These are phyloP conservation scores for Wickerhamiella shivajii DNA, from an alignment of 805 yeast species.

Conservation along the genomic window DNA sequence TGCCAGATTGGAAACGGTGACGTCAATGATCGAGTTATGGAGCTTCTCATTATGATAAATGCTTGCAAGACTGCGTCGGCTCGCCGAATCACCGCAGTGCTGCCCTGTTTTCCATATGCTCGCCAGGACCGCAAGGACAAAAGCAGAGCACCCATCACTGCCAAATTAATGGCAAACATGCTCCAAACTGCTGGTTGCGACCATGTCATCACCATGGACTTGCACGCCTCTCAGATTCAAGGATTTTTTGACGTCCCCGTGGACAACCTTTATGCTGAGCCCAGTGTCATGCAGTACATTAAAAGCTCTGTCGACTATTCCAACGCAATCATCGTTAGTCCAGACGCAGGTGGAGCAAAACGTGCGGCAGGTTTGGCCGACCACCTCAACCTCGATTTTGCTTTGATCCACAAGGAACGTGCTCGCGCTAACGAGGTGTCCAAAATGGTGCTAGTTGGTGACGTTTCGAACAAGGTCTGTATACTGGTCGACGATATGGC, in stretches of 20 bases:
- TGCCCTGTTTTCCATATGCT: constrained; percentile 95
- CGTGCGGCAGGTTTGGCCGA: constrained; percentile 97
- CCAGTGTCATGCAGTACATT: constrained; percentile 74
- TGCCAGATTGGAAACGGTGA: constrained; percentile 73
- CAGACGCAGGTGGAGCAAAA: constrained; percentile 99
- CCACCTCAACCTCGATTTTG: constrained; percentile 80
- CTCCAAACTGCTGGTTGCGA: constrained; percentile 91
- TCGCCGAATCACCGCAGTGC: constrained; percentile 82
- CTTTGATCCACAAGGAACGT: constrained; percentile 93
- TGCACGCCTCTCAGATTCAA: constrained; percentile 96
- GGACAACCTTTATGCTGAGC: constrained; percentile 93
- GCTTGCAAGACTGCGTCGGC: constrained; percentile 95
- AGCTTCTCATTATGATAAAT: constrained; percentile 74
- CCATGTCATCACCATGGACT: constrained; percentile 93
- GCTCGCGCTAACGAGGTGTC: constrained; percentile 93
- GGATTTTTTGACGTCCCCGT: constrained; percentile 95
- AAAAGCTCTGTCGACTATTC: constrained; percentile 43
- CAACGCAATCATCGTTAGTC: constrained; percentile 73
- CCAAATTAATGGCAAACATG: constrained; percentile 86
- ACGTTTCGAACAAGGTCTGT: constrained; percentile 74
- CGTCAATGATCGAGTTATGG: constrained; percentile 77
- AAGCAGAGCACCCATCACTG: constrained; percentile 91
- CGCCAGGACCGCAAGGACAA: constrained; percentile 96
- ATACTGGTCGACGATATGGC: constrained; percentile 95
- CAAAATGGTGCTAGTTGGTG: constrained; percentile 96